Base-by-base conservation (phyloP, 2,329 filamentous ascomycete species). In the Lecanicillium sp. region DNA sequence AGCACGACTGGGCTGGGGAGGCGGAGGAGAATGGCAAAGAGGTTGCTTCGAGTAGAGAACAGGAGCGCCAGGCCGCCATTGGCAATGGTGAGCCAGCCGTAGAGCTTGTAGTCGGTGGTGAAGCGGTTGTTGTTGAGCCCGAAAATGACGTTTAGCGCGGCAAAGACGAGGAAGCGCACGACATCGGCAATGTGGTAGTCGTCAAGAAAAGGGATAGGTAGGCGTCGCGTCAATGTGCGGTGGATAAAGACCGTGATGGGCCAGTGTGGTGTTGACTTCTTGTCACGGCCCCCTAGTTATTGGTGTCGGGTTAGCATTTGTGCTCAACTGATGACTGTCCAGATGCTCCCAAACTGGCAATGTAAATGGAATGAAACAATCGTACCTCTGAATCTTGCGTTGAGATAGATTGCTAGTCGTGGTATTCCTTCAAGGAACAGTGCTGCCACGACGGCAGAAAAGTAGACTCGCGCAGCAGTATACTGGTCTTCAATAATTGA, bases 71-170 rank as follows among this genome's bases (percentile, higher is more conserved):
- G 42, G n/a, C 50, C 51, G 13, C 45, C 51, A 31, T 54, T 54
- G 20, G 51, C 45, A 19, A 54, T 50, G 34, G 41, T 43, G 9
- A 54, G 46, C 51, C 51, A 54, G 41, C 51, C 51, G 30, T 52
- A 54, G 8, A 51, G 46, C 33, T 48, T 51, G 36, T 50, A 54
- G 35, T 54, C 49, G 10, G 50, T 51, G 3, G 47, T 46, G 38
- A 39, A 52, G 22, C 46, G 35, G 37, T 46, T 47, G 37, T 46
- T 37, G 33, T 51, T 49, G 33, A 43, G 43, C 6, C 44, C 43
- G 33, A 46, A 52, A 29, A 50, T 35, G 28, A 54, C 33, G 34
- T 54, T 54, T 14, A 54, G 44, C 12, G 38, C 46, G 11, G 37
- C 28, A 18, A 54, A 47, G 22, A 40, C 40, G n/a, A 40, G 13